Percentiles rank a stretch among this genome's conserved stretches.
phyloP scores from a whole-genome alignment of 345 rosid genomes.

The Geranium brycei region DNA sequence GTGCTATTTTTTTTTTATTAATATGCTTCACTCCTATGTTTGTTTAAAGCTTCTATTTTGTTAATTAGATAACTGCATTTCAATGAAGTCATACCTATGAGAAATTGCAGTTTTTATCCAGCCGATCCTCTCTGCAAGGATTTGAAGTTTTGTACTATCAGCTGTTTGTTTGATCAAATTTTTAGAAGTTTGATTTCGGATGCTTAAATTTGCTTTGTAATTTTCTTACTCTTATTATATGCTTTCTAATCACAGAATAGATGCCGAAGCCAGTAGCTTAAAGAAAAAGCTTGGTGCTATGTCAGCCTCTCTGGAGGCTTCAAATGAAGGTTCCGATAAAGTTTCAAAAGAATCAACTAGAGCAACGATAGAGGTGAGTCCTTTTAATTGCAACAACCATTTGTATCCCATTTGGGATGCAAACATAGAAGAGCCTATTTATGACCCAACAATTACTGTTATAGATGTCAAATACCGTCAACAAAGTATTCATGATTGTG shows the following conservation, averaged over 20 bases:
- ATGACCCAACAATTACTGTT: background rate
- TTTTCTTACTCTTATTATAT: slow-evolving; percentile 4
- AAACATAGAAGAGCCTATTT: background rate
- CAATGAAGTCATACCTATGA: background rate
- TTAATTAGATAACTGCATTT: background rate
- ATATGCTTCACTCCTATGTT: no score
- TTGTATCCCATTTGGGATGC: background rate
- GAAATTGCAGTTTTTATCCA: background rate
- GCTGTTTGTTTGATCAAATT: background rate
- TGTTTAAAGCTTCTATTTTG: no score
- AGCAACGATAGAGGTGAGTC: slow-evolving; percentile 51
- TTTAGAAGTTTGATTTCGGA: background rate
- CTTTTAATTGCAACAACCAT: background rate
- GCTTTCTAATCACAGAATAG: slow-evolving; percentile 40
- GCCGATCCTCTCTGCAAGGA: background rate
- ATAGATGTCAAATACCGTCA: background rate
- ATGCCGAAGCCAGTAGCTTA: slow-evolving; percentile 56
- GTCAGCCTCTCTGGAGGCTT: slow-evolving; percentile 21
- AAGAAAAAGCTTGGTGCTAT: slow-evolving; percentile 53
- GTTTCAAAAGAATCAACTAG: slow-evolving; percentile 30
- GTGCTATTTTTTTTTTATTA: background rate
- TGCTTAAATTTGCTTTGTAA: background rate
- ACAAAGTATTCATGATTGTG: no score
- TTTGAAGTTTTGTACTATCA: background rate
- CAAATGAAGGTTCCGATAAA: slow-evolving; percentile 33